A percentile compares a stretch with the other conserved stretches of the same genome.
phyloP scores from a whole-genome alignment of 306 rosid species.

The Gastrolobium bilobum region DNA sequence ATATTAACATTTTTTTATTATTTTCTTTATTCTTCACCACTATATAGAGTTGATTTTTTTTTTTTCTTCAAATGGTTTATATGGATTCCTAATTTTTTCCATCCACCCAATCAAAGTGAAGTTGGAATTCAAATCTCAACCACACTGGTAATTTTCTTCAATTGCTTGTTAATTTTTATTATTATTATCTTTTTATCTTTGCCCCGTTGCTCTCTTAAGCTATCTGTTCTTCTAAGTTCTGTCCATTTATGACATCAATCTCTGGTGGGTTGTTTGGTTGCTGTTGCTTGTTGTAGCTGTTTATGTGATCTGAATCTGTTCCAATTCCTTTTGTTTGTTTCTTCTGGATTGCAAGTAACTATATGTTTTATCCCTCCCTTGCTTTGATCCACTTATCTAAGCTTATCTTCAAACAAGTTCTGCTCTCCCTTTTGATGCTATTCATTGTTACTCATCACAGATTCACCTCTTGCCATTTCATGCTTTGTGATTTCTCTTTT shows the following conservation, averaged over 20 bases:
- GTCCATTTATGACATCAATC: conserved; percentile 57
- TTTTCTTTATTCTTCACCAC: conserved; percentile 22
- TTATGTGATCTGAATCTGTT: conserved; percentile 67
- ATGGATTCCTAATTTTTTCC: conserved; percentile 37
- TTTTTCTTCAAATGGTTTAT: not conserved
- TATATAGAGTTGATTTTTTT: conserved; percentile 29
- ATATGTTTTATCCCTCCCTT: conserved; percentile 46
- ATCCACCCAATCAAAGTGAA: conserved; percentile 40
- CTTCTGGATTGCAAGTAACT: conserved; percentile 44
- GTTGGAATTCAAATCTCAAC: conserved; percentile 49
- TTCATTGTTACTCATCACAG: conserved; percentile 34
- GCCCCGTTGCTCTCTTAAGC: conserved; percentile 30
- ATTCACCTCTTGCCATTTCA: conserved; percentile 46
- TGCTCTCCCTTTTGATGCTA: conserved; percentile 34
- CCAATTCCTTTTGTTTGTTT: conserved; percentile 47
- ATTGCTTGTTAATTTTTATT: conserved; percentile 46
- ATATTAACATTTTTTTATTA: not conserved
- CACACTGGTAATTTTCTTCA: conserved; percentile 59
- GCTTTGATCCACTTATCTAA: conserved; percentile 59
- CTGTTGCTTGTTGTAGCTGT: conserved; percentile 49
- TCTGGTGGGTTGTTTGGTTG: conserved; percentile 56
- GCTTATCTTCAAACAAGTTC: conserved; percentile 46
- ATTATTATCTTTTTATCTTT: conserved; percentile 10
- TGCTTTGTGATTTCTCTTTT: conserved; percentile 51
- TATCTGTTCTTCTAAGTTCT: conserved; percentile 47